A percentile compares a stretch with the other conserved stretches of the same genome.
Conservation (phyloP, 192 early-diverging fungal species). For the Gamsiella multidivaricata region DNA sequence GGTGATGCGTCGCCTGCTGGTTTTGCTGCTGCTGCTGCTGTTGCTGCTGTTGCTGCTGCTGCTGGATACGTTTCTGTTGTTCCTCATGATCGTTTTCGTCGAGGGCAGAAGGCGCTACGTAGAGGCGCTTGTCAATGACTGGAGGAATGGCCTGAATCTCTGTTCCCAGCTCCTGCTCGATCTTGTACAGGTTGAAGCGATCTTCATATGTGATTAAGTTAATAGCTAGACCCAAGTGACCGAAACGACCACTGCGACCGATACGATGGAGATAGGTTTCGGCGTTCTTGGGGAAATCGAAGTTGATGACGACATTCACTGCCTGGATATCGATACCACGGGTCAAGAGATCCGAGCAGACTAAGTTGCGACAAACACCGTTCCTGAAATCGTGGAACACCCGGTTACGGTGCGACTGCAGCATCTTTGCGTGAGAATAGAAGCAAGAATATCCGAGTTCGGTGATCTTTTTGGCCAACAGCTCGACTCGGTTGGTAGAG, state of each 20-base stretch:
- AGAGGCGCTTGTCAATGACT: constrained; percentile 94
- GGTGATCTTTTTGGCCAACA: constrained; percentile 99
- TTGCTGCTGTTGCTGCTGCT: constrained; percentile 55
- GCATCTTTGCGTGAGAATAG: constrained; percentile 99
- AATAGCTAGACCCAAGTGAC: constrained; percentile 96
- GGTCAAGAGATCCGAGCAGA: constrained; percentile 97
- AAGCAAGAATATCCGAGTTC: constrained; percentile 99
- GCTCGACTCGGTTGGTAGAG: constrained; percentile 98
- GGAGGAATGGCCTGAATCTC: constrained; percentile 98
- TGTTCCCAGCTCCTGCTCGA: constrained; percentile 98
- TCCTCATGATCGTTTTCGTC: constrained; percentile 60
- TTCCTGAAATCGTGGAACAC: constrained; percentile 99
- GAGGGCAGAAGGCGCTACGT: constrained; percentile 81
- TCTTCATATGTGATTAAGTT: constrained; percentile 99
- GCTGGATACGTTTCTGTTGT: constrained; percentile 55
- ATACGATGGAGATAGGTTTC: constrained; percentile 99
- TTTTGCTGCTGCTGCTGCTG: constrained; percentile 53
- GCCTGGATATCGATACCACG: constrained; percentile 99
- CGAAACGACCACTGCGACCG: constrained; percentile 96
- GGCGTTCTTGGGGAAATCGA: constrained; percentile 99
- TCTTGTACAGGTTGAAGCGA: constrained; percentile 96
- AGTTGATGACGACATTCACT: constrained; percentile 99
- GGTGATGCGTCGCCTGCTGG: constrained; percentile 24
- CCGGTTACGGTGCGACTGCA: constrained; percentile 97
- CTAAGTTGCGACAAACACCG: constrained; percentile 96